Percentiles rank a stretch among this genome's conserved stretches.
These are phyloP conservation scores for Heterococcus sp. DNA, from an alignment of 108 stramenopile genomes.

Conservation along the genomic window DNA sequence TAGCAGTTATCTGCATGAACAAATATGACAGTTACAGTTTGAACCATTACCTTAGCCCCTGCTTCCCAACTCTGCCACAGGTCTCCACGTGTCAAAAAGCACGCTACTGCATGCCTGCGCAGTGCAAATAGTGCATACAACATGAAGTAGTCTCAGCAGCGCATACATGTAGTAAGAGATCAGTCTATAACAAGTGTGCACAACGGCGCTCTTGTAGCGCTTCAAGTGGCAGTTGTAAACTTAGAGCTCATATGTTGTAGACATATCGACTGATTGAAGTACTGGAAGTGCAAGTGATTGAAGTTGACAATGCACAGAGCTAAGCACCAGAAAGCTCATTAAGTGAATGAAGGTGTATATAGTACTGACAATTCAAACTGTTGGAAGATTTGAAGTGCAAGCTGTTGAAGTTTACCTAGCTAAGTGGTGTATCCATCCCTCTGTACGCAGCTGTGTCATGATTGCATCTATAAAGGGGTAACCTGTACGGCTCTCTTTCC, in stretches of 20 bases:
- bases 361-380: neutral
- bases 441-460: conserved; percentile 82
- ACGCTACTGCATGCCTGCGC: conserved; percentile 57
- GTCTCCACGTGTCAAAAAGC: conserved; percentile 95
- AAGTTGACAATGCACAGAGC: neutral
- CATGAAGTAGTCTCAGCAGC: neutral
- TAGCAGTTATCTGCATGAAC: too few species aligned
- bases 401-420: neutral
- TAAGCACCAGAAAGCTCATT: neutral
- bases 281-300: too few species aligned
- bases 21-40: neutral
- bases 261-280: too few species aligned
- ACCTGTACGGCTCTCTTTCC: conserved; percentile 74
- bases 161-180: too few species aligned
- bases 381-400: neutral
- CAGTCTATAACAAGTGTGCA: too few species aligned
- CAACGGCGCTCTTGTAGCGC: too few species aligned
- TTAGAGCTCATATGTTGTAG: too few species aligned
- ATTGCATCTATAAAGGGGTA: conserved; percentile 93
- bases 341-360: neutral
- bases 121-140: neutral
- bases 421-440: conserved; percentile 53
- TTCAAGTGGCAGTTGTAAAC: too few species aligned
- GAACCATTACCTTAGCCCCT: conserved; percentile 63
- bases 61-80: conserved; percentile 89